phyloP scores from a whole-genome alignment of 2,329 filamentous ascomycete genomes.

The Ascochyta fabae region DNA sequence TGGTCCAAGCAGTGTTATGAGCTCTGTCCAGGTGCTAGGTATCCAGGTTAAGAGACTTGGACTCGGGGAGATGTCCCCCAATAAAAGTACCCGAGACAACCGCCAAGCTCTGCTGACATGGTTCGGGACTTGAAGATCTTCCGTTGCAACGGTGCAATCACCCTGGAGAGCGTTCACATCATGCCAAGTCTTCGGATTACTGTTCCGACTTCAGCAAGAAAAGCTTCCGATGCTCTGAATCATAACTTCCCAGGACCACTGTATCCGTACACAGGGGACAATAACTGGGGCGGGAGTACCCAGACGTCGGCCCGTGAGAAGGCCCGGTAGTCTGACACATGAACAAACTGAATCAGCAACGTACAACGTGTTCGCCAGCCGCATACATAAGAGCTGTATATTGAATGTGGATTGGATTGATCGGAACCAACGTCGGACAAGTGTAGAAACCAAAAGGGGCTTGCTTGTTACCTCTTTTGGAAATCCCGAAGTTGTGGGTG shows the following conservation, averaged over 20 bases:
- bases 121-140: background rate
- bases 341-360: background rate
- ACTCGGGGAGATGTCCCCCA: no score
- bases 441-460: background rate
- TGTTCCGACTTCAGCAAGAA: background rate
- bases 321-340: slow-evolving; percentile 9
- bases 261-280: background rate
- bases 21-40: background rate
- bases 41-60: background rate
- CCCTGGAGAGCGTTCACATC: background rate
- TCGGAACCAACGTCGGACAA: background rate
- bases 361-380: slow-evolving; percentile 2
- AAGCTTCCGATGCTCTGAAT: background rate
- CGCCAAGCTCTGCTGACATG: background rate
- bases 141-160: background rate
- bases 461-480: background rate
- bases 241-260: background rate
- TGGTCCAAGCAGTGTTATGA: background rate
- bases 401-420: background rate
- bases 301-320: slow-evolving; percentile 10
- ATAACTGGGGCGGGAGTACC: slow-evolving; percentile 1
- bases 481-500: background rate
- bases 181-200: no score
- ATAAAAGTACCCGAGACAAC: no score
- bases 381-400: background rate